phyloP scores from a whole-genome alignment of 2,329 filamentous ascomycete genomes.

The Boeremia exigua region DNA sequence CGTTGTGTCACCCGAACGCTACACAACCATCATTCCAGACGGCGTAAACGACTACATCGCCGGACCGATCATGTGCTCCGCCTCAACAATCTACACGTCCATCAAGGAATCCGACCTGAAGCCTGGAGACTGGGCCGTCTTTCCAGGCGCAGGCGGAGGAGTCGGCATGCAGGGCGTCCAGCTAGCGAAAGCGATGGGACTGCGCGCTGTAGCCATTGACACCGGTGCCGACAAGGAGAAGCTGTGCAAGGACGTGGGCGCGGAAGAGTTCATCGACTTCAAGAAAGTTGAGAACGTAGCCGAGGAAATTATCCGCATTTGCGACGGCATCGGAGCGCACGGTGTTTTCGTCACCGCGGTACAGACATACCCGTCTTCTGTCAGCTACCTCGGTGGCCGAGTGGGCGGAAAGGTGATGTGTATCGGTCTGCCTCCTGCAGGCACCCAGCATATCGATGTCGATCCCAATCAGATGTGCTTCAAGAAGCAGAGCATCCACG shows the following conservation, averaged over 20 bases:
- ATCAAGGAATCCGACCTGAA: constrained; percentile 58
- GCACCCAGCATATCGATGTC: constrained; percentile 38
- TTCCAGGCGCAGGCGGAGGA: constrained; percentile 61
- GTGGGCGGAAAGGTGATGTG: constrained; percentile 62
- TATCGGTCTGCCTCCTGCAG: constrained; percentile 51
- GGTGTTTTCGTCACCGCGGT: constrained; percentile 49
- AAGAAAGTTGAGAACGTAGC: constrained; percentile 41
- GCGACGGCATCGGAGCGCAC: constrained; percentile 48
- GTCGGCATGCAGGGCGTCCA: constrained; percentile 65
- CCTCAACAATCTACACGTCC: constrained; percentile 64
- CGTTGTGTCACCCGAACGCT: constrained; percentile 61
- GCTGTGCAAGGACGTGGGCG: constrained; percentile 42
- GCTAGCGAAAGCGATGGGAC: constrained; percentile 49
- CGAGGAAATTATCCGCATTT: constrained; percentile 41
- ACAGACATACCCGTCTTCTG: constrained; percentile 38
- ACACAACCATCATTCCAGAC: constrained; percentile 62
- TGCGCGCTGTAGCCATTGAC: constrained; percentile 46
- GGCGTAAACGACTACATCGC: constrained; percentile 62
- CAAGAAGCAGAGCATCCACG: constrained; percentile 44
- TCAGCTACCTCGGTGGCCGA: constrained; percentile 51
- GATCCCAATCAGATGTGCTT: constrained; percentile 46
- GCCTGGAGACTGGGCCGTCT: constrained; percentile 62
- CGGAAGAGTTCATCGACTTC: constrained; percentile 49
- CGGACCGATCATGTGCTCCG: constrained; percentile 67
- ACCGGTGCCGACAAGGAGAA: constrained; percentile 46